A percentile compares a stretch with the other conserved stretches of the same genome.
These are phyloP conservation scores for Lasiosphaeris hirsuta DNA, from an alignment of 495 filamentous ascomycete genomes.

Conservation along the genomic window DNA sequence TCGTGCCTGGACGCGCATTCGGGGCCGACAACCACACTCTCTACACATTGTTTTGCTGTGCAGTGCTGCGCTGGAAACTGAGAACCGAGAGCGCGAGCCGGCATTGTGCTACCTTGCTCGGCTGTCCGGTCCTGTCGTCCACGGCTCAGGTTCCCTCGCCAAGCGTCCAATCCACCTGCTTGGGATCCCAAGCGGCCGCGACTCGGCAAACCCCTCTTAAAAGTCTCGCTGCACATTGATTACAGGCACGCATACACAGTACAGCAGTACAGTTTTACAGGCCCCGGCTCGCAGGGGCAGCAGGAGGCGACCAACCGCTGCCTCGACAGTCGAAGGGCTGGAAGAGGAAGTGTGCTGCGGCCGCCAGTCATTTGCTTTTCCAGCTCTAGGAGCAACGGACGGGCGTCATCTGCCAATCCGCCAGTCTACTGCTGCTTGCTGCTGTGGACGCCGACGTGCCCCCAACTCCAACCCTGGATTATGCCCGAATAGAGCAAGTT, in stretches of 20 bases:
- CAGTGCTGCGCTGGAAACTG: background rate
- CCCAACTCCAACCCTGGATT: conserved; percentile 22
- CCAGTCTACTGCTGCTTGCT: conserved; percentile 8
- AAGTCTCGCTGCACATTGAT: too few relatives aligned
- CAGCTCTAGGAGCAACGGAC: background rate
- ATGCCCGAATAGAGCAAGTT: conserved; percentile 32
- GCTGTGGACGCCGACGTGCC: conserved; percentile 19
- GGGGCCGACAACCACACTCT: background rate
- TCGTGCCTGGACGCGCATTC: conserved; percentile 5
- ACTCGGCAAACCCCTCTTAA: too few relatives aligned
- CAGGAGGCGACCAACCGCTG: background rate
- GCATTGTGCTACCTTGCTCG: too few relatives aligned
- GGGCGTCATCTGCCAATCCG: background rate
- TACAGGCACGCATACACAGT: too few relatives aligned
- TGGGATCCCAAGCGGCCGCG: too few relatives aligned
- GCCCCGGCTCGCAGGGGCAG: too few relatives aligned
- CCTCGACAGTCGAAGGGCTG: background rate
- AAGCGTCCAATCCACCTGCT: too few relatives aligned
- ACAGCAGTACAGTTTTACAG: too few relatives aligned
- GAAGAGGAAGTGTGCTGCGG: conserved; percentile 3
- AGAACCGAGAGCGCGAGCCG: too few relatives aligned
- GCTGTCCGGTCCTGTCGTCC: too few relatives aligned
- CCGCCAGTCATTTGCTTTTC: conserved; percentile 4
- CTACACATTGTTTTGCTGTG: background rate
- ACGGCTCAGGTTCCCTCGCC: too few relatives aligned